A percentile compares a stretch with the other conserved stretches of the same genome.
Evolutionary conservation across 2,329 filamentous ascomycete genomes (phyloP).

Genomic region (Phialemoniopsis sp.): DNA sequence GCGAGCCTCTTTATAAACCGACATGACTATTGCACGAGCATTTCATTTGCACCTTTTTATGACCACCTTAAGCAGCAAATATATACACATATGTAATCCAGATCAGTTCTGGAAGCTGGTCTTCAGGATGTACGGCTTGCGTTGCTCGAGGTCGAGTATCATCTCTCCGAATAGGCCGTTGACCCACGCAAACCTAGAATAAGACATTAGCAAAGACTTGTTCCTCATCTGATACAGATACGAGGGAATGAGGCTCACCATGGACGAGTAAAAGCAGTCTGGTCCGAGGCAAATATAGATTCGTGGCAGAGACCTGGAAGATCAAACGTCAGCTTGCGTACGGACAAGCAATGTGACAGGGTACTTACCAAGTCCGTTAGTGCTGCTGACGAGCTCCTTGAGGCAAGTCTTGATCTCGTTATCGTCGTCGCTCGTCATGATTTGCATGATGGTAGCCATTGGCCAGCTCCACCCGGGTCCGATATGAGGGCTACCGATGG

Average conservation of each 20-base stretch:
- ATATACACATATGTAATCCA: too few species aligned
- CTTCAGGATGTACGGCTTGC: too few species aligned
- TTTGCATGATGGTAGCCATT: slow-evolving; percentile 51
- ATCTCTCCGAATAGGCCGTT: slow-evolving; percentile 38
- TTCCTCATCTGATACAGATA: too few species aligned
- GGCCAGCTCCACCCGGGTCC: slow-evolving; percentile 56
- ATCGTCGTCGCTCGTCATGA: slow-evolving; percentile 37
- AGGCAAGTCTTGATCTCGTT: slow-evolving; percentile 53
- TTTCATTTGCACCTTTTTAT: too few species aligned
- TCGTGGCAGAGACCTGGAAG: slow-evolving; percentile 34
- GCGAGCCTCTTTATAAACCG: too few species aligned
- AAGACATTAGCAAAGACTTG: too few species aligned
- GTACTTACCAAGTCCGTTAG: slow-evolving; percentile 58
- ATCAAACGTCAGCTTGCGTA: slow-evolving; percentile 10
- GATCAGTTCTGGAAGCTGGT: too few species aligned
- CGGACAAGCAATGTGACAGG: too few species aligned
- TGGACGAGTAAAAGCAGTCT: slow-evolving; percentile 31
- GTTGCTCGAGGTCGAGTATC: slow-evolving; percentile 24
- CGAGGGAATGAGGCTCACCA: too few species aligned
- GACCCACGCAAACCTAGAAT: slow-evolving; percentile 42
- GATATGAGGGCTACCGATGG: slow-evolving; percentile 66
- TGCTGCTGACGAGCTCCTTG: slow-evolving; percentile 50
- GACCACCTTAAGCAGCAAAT: too few species aligned
- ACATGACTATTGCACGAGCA: too few species aligned
- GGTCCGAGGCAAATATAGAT: slow-evolving; percentile 36